These are phyloP conservation scores for Tulasnella sp. DNA, from an alignment of 768 basidiomycete species.

Conservation along the genomic window DNA sequence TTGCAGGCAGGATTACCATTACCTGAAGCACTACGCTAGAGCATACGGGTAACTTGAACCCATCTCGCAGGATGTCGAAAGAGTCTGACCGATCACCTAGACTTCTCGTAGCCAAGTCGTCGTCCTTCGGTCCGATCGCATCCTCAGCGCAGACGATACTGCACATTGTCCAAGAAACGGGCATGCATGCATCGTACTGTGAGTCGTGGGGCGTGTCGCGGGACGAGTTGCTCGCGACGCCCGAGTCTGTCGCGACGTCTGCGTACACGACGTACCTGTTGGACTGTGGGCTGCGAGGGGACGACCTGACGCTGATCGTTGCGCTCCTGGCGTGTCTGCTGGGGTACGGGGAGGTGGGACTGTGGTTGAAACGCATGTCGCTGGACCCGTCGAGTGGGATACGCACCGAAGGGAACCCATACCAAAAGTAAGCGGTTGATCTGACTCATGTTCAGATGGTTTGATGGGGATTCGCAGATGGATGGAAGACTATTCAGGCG, in stretches of 20 bases:
- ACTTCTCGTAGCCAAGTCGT: slow-evolving; percentile 66
- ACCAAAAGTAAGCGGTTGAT: slow-evolving; percentile 30
- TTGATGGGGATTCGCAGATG: slow-evolving; percentile 20
- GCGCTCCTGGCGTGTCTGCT: slow-evolving; percentile 75
- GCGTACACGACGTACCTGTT: slow-evolving; percentile 83
- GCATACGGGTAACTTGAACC: slow-evolving; percentile 48
- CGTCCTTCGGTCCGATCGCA: slow-evolving; percentile 46
- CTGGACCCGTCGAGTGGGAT: slow-evolving; percentile 40
- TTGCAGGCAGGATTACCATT: slow-evolving; percentile 65
- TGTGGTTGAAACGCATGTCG: slow-evolving; percentile 60
- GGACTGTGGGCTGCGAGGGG: slow-evolving; percentile 64
- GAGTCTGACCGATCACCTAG: slow-evolving; percentile 28
- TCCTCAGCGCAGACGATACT: slow-evolving; percentile 51
- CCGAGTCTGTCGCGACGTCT: slow-evolving; percentile 58
- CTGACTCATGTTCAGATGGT: slow-evolving; percentile 44
- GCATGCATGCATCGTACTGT: slow-evolving; percentile 62
- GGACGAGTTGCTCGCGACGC: slow-evolving; percentile 46
- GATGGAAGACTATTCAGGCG: slow-evolving; percentile 56
- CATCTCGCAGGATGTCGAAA: not conserved
- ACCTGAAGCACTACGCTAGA: slow-evolving; percentile 71
- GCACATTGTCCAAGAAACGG: slow-evolving; percentile 53
- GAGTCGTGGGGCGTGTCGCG: slow-evolving; percentile 51
- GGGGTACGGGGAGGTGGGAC: slow-evolving; percentile 86
- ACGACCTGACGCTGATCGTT: slow-evolving; percentile 58
- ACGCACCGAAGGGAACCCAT: slow-evolving; percentile 54